A percentile compares a stretch with the other conserved stretches of the same genome.
These are phyloP conservation scores for Musa balbisiana DNA, from an alignment of 202 grass and related monocot genomes.

Conservation along the genomic window DNA sequence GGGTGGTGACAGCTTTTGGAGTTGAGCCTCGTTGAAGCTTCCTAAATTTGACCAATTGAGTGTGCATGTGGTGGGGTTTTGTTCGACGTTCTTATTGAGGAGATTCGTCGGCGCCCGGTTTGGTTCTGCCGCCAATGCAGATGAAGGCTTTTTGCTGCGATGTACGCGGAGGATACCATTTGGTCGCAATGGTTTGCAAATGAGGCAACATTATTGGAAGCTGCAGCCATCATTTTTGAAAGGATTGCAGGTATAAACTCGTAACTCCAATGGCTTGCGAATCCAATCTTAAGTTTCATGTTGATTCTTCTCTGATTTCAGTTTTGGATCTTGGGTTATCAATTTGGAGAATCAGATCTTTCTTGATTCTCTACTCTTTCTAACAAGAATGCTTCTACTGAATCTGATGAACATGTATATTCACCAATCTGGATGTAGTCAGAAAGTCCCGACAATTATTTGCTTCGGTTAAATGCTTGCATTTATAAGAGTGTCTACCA, in stretches of 20 bases:
- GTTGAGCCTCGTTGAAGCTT: constrained; percentile 5
- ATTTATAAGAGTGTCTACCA: too few relatives aligned
- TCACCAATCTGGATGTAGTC: too few relatives aligned
- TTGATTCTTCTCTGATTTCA: not conserved
- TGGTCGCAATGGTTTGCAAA: constrained; percentile 5
- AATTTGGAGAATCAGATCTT: not conserved
- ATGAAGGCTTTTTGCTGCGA: not conserved
- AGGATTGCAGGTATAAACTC: constrained; percentile 10
- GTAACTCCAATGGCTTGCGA: not conserved
- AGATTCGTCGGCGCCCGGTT: not conserved
- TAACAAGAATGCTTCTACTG: not conserved
- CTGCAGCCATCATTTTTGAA: not conserved
- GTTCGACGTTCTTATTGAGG: not conserved
- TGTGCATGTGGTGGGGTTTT: not conserved
- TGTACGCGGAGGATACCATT: not conserved
- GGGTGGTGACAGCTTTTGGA: not conserved
- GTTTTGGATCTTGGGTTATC: constrained; percentile 6
- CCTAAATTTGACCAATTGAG: not conserved
- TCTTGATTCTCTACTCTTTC: not conserved
- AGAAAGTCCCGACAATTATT: not conserved
- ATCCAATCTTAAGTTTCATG: not conserved
- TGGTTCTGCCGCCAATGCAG: not conserved
- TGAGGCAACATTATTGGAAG: constrained; percentile 8
- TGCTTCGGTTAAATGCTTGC: not conserved
- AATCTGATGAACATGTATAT: constrained; percentile 10